A percentile compares a stretch with the other conserved stretches of the same genome.
These are phyloP conservation scores for Aspergillus spinulosporus DNA, from an alignment of 2,329 filamentous ascomycete genomes.

Conservation along the genomic window DNA sequence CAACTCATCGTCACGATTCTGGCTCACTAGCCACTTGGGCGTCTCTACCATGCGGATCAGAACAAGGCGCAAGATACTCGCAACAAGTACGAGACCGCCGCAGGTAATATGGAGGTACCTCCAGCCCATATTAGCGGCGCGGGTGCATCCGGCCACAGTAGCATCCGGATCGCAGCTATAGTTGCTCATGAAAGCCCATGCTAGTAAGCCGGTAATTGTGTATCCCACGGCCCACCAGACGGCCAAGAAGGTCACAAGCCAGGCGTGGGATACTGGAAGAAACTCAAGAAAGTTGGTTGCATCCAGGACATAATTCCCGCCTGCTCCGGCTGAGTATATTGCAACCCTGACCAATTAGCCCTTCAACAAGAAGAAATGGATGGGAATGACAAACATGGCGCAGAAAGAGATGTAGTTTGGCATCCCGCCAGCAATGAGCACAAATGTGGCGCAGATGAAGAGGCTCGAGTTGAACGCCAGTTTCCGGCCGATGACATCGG, in stretches of 20 bases:
- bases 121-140: slow-evolving; percentile 66
- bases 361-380: slow-evolving; percentile 19
- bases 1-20: slow-evolving; percentile 73
- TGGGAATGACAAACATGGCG: slow-evolving; percentile 20
- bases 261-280: slow-evolving; percentile 67
- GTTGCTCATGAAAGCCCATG: slow-evolving; percentile 72
- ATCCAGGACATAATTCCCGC: slow-evolving; percentile 77
- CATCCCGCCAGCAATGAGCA: slow-evolving; percentile 67
- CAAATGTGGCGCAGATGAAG: slow-evolving; percentile 71
- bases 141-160: slow-evolving; percentile 37
- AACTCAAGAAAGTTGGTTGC: slow-evolving; percentile 81
- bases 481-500: slow-evolving; percentile 73
- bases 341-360: slow-evolving; percentile 9
- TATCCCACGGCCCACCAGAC: slow-evolving; percentile 77
- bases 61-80: slow-evolving; percentile 76
- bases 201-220: slow-evolving; percentile 45
- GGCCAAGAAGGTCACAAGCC: slow-evolving; percentile 71
- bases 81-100: slow-evolving; percentile 67
- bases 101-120: slow-evolving; percentile 68
- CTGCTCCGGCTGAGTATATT: slow-evolving; percentile 50
- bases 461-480: slow-evolving; percentile 78
- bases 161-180: slow-evolving; percentile 52
- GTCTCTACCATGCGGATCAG: slow-evolving; percentile 80
- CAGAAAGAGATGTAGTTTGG: slow-evolving; percentile 60
- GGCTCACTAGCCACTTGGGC: slow-evolving; percentile 76